Evolutionary conservation across 2,329 filamentous ascomycete genomes (phyloP), one percentile per base, ranked within the genome.

Genomic region (Penicillium italicum): DNA sequence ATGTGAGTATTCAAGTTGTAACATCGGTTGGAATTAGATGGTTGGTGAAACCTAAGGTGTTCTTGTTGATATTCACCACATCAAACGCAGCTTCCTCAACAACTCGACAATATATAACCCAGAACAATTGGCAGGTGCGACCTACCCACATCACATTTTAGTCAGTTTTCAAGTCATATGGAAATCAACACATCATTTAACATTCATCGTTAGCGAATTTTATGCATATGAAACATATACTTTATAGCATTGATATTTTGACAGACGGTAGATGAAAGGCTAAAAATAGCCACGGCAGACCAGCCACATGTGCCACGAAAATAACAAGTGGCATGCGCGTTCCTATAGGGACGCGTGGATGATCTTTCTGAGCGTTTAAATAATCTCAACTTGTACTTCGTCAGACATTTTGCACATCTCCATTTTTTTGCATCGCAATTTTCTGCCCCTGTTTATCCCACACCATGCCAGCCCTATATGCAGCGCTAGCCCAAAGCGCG

Each of bases 401-500:
- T 14, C 20, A 0, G 4, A 0, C 30, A 45, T 24, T 22, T 45
- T 20, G 6, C 20, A 33, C 2, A 8, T 44, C 18, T 33, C 18
- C 5, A 62, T 26, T 43, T 47, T 24, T 8, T 14, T 18, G 30
- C 12, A 7, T n/a, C 11, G 18, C 28, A 2, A 34, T 5, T 34
- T 36, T 10, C 22, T 5, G 18, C 28, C 4, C 18, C 18, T 37
- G 16, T n/a, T 26, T 50, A n/a, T 18, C 41, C 11, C 31, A 57
- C 57, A 62, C 28, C 18, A 72, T 72, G 69, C 65, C 69, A 9
- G 68, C 69, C 4, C 55, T 65, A 43, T 66, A 70, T 54, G 50
- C 61, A 33, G 42, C 61, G 34, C 59, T 70, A 31, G 52, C 53
- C 26, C 58, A 58, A 46, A 57, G 63, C 30, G 62, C 63, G 36